phyloP scores from a whole-genome alignment of 1,139 yeast genomes.

The Casaregolazyma lundiana region DNA sequence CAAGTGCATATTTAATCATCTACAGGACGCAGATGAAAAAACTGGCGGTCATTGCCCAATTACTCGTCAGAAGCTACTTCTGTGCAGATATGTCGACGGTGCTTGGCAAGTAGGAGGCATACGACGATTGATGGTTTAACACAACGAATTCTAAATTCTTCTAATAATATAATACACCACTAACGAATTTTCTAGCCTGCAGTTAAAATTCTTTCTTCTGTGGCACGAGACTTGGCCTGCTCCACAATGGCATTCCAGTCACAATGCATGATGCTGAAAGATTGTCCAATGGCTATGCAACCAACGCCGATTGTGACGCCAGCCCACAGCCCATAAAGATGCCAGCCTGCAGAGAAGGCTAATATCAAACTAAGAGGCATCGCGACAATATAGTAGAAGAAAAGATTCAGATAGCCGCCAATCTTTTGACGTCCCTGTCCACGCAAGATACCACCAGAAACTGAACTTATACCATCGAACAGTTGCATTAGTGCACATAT shows the following conservation, averaged over 20 bases:
- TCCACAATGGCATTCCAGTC: constrained; percentile 50
- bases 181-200: background rate
- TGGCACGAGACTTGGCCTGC: constrained; percentile 37
- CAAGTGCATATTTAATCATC: constrained; percentile 69
- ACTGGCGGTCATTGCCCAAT: constrained; percentile 83
- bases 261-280: constrained; percentile 45
- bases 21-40: constrained; percentile 41
- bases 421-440: constrained; percentile 84
- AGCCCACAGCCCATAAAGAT: constrained; percentile 77
- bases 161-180: background rate
- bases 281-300: constrained; percentile 61
- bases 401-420: constrained; percentile 74
- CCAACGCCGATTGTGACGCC: constrained; percentile 78
- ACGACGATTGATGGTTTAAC: constrained; percentile 59
- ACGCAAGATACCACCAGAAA: constrained; percentile 76
- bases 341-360: constrained; percentile 51
- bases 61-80: constrained; percentile 66
- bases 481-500: constrained; percentile 68
- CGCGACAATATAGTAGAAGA: constrained; percentile 67
- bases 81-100: constrained; percentile 61
- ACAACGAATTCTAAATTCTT: background rate
- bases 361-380: constrained; percentile 66
- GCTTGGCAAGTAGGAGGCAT: constrained; percentile 74
- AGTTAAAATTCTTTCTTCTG: constrained; percentile 9
- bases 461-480: constrained; percentile 77